Evolutionary conservation across 352 stramenopile genomes (phyloP).

Genomic region (Pythium utonaiense): DNA sequence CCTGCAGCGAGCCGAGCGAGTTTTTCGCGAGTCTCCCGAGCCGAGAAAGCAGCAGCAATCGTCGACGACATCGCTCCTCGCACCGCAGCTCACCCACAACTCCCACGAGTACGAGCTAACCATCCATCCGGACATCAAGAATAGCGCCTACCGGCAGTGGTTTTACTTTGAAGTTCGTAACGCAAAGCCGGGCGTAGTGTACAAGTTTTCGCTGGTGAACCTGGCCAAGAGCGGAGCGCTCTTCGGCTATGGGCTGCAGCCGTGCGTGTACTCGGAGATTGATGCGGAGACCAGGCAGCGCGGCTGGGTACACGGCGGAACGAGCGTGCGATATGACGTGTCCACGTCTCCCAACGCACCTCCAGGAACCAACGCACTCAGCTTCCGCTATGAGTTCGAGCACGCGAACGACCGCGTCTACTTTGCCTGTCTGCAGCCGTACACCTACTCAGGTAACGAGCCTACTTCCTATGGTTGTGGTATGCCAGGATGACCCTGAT

Average conservation of each 20-base stretch:
- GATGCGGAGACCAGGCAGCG: conserved; percentile 34
- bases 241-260: conserved; percentile 78
- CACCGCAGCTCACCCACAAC: conserved; percentile 9
- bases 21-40: conserved; percentile 29
- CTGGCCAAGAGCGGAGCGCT: conserved; percentile 79
- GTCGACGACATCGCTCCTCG: background rate
- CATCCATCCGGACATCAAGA: conserved; percentile 78
- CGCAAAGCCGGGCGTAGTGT: conserved; percentile 34
- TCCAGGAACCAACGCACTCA: conserved; percentile 49
- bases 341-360: conserved; percentile 31
- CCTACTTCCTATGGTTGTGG: too few relatives aligned
- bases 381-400: conserved; percentile 71
- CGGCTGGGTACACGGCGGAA: conserved; percentile 63
- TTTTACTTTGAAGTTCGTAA: conserved; percentile 89
- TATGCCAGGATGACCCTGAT: too few relatives aligned
- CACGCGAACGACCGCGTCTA: conserved; percentile 68
- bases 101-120: conserved; percentile 68
- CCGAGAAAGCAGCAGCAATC: background rate
- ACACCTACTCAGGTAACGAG: conserved; percentile 78
- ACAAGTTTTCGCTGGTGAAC: conserved; percentile 79
- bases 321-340: conserved; percentile 59
- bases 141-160: conserved; percentile 85
- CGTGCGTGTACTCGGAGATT: conserved; percentile 71
- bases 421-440: conserved; percentile 83
- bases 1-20: conserved; percentile 50